Evolutionary conservation across 2,329 filamentous ascomycete species (phyloP).

Genomic region (Aspergillus sclerotialis): DNA sequence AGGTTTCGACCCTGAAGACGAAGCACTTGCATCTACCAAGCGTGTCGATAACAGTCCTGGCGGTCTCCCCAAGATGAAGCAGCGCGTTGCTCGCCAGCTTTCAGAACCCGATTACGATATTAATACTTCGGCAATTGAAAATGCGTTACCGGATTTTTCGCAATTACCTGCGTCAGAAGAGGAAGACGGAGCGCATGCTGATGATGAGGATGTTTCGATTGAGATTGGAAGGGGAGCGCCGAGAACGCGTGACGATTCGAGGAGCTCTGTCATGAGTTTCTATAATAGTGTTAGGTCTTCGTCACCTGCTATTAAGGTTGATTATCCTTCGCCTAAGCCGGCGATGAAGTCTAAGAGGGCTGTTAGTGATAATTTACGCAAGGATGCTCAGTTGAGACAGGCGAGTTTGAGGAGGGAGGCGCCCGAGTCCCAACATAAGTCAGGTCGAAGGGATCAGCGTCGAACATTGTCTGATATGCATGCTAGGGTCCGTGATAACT

Average conservation of each 20-base stretch:
- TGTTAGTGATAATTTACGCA: slow-evolving; percentile 31
- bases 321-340: slow-evolving; percentile 32
- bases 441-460: slow-evolving; percentile 29
- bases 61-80: slow-evolving; percentile 18
- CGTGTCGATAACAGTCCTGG: slow-evolving; percentile 23
- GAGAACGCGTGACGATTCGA: slow-evolving; percentile 40
- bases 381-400: slow-evolving; percentile 34
- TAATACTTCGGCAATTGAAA: slow-evolving; percentile 40
- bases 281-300: slow-evolving; percentile 38
- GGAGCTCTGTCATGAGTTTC: slow-evolving; percentile 43
- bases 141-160: slow-evolving; percentile 44
- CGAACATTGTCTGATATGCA: slow-evolving; percentile 52
- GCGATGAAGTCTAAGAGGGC: slow-evolving; percentile 22
- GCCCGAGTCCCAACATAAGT: slow-evolving; percentile 28
- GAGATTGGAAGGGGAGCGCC: slow-evolving; percentile 51
- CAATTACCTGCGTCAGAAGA: slow-evolving; percentile 36
- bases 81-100: slow-evolving; percentile 8
- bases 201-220: slow-evolving; percentile 46
- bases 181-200: slow-evolving; percentile 22
- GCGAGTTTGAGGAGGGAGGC: slow-evolving; percentile 36
- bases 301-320: slow-evolving; percentile 33
- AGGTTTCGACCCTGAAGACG: slow-evolving; percentile 39
- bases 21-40: slow-evolving; percentile 34
- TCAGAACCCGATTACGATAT: slow-evolving; percentile 36
- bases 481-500: slow-evolving; percentile 45